Evolutionary conservation across 208 protist genomes (phyloP).

Genomic region (Leishmania gerbilli): DNA sequence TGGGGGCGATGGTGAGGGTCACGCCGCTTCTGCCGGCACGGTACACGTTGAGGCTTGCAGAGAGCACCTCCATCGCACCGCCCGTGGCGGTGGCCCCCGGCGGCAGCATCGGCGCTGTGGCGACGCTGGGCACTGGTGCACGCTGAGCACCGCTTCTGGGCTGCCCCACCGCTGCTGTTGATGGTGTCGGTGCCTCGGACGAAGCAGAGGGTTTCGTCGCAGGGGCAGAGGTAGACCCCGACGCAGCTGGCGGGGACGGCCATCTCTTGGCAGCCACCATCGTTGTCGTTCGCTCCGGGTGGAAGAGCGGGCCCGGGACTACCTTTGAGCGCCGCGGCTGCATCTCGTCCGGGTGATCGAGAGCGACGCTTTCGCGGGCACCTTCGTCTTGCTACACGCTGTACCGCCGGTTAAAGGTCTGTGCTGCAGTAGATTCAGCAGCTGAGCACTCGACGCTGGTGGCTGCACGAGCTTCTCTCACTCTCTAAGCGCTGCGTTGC

Average conservation of each 20-base stretch:
- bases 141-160: not conserved
- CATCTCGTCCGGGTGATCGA: conserved; percentile 11
- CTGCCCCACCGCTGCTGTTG: not conserved
- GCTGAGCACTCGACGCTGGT: not conserved
- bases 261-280: not conserved
- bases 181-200: not conserved
- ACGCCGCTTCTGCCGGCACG: not conserved
- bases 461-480: not conserved
- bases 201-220: not conserved
- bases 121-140: not conserved
- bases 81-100: not conserved
- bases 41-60: conserved; percentile 22
- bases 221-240: not conserved
- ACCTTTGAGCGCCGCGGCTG: conserved; percentile 30
- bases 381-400: not conserved
- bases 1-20: conserved; percentile 14
- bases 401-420: not conserved
- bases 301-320: conserved; percentile 18
- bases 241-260: too few relatives aligned
- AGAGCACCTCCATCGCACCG: conserved; percentile 12
- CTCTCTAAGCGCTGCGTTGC: not conserved
- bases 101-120: not conserved
- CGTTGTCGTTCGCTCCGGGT: conserved; percentile 6
- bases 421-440: not conserved
- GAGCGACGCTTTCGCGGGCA: not conserved